Percentiles rank a stretch among this genome's conserved stretches.
phyloP scores from a whole-genome alignment of 2,329 filamentous ascomycete species.

The Diaporthe citri region DNA sequence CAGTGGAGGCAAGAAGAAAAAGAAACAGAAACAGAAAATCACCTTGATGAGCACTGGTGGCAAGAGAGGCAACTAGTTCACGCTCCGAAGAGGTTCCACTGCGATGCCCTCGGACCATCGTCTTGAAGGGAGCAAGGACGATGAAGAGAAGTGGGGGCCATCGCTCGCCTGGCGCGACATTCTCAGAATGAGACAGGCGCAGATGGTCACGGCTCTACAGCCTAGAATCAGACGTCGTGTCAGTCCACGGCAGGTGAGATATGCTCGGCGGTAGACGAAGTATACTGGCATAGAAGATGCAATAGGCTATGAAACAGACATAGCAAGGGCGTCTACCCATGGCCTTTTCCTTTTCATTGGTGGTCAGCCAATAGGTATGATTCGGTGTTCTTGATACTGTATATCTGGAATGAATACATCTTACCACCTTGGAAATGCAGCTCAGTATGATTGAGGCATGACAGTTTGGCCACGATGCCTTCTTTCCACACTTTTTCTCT shows the following conservation, averaged over 20 bases:
- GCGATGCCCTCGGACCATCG: not conserved
- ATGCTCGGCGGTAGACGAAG: not conserved
- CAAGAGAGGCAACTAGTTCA: constrained; percentile 56
- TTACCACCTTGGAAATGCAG: not conserved
- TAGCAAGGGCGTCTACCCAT: not conserved
- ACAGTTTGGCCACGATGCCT: not conserved
- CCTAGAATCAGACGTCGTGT: not conserved
- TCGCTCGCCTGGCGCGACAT: not conserved
- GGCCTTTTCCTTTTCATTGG: constrained; percentile 4
- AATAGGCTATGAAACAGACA: constrained; percentile 27
- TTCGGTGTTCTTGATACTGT: not conserved
- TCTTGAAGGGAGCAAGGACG: not conserved
- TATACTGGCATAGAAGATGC: constrained; percentile 1
- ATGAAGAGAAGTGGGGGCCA: not conserved
- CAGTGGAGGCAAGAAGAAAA: constrained; percentile 61
- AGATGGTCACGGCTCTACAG: not conserved
- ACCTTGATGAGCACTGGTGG: constrained; percentile 78
- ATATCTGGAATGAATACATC: constrained; percentile 11
- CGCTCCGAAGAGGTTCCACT: not conserved
- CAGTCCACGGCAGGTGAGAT: not conserved
- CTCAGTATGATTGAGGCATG: not conserved
- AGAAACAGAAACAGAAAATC: constrained; percentile 81
- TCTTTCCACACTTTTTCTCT: not conserved
- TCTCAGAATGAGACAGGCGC: not conserved
- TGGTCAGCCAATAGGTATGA: not conserved